These are phyloP conservation scores for Marasmius tenuissimus DNA, from an alignment of 1,284 basidiomycete species.

Conservation along the genomic window DNA sequence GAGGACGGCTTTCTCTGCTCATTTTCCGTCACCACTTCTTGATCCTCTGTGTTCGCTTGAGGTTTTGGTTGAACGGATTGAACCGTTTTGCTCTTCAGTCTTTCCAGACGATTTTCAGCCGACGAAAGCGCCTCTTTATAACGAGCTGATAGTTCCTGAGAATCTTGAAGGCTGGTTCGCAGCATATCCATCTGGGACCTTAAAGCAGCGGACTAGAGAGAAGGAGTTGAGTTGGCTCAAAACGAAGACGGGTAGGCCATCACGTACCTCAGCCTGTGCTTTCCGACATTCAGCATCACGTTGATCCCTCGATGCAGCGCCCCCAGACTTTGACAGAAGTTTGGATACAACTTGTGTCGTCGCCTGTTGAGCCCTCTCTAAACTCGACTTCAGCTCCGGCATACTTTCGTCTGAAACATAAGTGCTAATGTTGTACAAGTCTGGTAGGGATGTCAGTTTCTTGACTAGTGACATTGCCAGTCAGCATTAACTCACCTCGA, in stretches of 20 bases:
- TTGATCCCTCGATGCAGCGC: slow-evolving; percentile 32
- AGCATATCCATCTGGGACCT: slow-evolving; percentile 64
- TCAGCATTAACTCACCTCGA: slow-evolving; percentile 4
- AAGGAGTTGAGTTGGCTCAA: slow-evolving; percentile 18
- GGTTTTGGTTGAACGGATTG: slow-evolving; percentile 36
- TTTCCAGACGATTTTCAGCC: slow-evolving; percentile 74
- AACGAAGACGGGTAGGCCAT: slow-evolving; percentile 5
- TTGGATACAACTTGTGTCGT: slow-evolving; percentile 61
- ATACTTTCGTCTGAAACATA: slow-evolving; percentile 50
- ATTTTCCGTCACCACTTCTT: slow-evolving; percentile 48
- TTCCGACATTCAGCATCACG: slow-evolving; percentile 41
- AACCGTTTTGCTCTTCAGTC: slow-evolving; percentile 66
- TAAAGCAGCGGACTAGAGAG: slow-evolving; percentile 51
- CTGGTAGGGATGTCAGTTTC: slow-evolving; percentile 31
- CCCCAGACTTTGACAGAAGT: slow-evolving; percentile 48
- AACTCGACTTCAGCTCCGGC: slow-evolving; percentile 43
- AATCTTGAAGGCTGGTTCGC: slow-evolving; percentile 55
- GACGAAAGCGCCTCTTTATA: slow-evolving; percentile 58
- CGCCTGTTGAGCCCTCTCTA: slow-evolving; percentile 56
- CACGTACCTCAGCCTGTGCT: slow-evolving; percentile 62
- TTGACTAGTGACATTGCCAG: slow-evolving; percentile 2
- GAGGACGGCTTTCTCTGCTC: slow-evolving; percentile 54
- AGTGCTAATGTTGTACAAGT: slow-evolving; percentile 54
- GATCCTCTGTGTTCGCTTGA: slow-evolving; percentile 25
- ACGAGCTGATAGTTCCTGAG: slow-evolving; percentile 52